Percentiles rank a stretch among this genome's conserved stretches.
Evolutionary conservation across 805 yeast genomes (phyloP).

Genomic region (Komagataella mondaviorum): DNA sequence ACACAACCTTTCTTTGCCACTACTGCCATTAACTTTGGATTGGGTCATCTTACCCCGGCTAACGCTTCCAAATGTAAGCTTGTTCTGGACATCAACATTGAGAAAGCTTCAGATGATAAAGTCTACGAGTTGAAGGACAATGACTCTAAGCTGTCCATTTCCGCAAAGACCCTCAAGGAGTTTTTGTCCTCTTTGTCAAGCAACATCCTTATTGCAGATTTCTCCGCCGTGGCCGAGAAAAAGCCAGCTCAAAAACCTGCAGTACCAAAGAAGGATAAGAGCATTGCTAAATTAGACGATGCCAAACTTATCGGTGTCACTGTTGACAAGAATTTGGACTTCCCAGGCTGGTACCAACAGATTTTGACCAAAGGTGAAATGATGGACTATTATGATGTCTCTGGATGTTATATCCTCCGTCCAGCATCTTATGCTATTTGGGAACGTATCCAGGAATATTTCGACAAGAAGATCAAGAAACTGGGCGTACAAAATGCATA

Average conservation of each 20-base stretch:
- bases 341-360: conserved; percentile 97
- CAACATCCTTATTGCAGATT: conserved; percentile 41
- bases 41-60: conserved; percentile 32
- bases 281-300: conserved; percentile 52
- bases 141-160: conserved; percentile 34
- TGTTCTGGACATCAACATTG: conserved; percentile 39
- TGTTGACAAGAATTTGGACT: conserved; percentile 82
- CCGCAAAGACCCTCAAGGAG: conserved; percentile 30
- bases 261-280: conserved; percentile 11
- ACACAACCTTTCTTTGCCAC: conserved; percentile 48
- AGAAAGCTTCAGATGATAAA: conserved; percentile 31
- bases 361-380: conserved; percentile 93
- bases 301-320: conserved; percentile 94
- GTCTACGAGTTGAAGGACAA: conserved; percentile 33
- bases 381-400: conserved; percentile 96
- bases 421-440: conserved; percentile 91
- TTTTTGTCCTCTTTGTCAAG: conserved; percentile 36
- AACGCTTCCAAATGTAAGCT: conserved; percentile 49
- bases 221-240: conserved; percentile 17
- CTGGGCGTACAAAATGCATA: conserved; percentile 91
- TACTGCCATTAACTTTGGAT: conserved; percentile 46
- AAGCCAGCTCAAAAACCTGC: conserved; percentile 12
- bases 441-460: conserved; percentile 88
- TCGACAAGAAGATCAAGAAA: conserved; percentile 66
- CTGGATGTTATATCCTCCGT: conserved; percentile 96